Conservation (phyloP, 2,329 filamentous ascomycete genomes). For the Colletotrichum gigasporum region DNA sequence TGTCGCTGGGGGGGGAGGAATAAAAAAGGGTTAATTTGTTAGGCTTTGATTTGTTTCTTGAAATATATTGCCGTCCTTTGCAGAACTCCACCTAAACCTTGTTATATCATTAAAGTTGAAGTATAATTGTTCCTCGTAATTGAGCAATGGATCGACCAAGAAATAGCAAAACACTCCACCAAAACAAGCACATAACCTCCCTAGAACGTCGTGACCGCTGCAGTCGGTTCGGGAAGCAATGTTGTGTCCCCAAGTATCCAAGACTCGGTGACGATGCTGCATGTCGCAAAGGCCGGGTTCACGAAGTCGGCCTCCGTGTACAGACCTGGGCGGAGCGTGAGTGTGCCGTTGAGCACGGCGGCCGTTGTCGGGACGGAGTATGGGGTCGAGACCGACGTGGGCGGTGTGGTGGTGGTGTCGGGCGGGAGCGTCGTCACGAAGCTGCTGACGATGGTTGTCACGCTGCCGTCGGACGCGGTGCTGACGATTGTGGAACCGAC, state of each 20-base stretch:
- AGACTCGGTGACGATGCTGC: conserved; percentile 19
- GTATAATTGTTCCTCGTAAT: too few relatives aligned
- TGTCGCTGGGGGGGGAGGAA: too few relatives aligned
- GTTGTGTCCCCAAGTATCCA: conserved; percentile 25
- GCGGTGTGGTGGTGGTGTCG: not conserved
- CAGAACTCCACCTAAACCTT: not conserved
- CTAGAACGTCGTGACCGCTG: not conserved
- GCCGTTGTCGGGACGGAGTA: conserved; percentile 1
- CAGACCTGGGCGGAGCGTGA: conserved; percentile 22
- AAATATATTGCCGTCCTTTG: not conserved
- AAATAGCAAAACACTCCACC: too few relatives aligned
- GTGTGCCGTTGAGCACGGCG: conserved; percentile 17
- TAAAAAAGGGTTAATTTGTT: too few relatives aligned
- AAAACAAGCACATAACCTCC: too few relatives aligned
- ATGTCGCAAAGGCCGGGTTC: conserved; percentile 1
- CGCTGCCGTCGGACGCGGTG: conserved; percentile 12
- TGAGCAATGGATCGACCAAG: not conserved
- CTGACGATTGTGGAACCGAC: conserved; percentile 4
- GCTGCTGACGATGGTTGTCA: conserved; percentile 10
- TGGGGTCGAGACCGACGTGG: not conserved
- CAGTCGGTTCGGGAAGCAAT: not conserved
- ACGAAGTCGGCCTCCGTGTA: conserved; percentile 12
- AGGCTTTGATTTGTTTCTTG: not conserved
- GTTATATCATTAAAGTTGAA: too few relatives aligned
- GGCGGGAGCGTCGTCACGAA: not conserved